Evolutionary conservation across 2,329 filamentous ascomycete genomes (phyloP), one percentile per base, ranked within the genome.

Genomic region (Clarireedia hainanense): DNA sequence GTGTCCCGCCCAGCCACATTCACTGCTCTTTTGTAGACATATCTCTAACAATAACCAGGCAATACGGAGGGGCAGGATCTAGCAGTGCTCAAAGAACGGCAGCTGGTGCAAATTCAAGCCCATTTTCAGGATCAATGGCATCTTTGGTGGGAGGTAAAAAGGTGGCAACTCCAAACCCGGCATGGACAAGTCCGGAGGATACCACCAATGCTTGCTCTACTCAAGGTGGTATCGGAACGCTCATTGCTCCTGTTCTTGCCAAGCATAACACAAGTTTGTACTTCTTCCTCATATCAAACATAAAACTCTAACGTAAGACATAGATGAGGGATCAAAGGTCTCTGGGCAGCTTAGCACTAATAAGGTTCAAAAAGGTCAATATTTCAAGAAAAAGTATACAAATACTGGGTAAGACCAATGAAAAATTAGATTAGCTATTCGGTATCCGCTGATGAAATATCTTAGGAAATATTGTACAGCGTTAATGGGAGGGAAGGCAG

Each of bases 291-390:
- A 10, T 1, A 17, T 14, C 12, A 5, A 37, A 10, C 14, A 20
- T 24, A 37, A 26, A 46, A 26, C 24, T 24, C 39, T 52, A 26
- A 52, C 42, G 36, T 6, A 4, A 17, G 4, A 12, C 26, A 6
- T 20, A 52, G 50, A 10, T 17, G 50, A 52, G 17, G 50, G 50
- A 39, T 23, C 50, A 1, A 45, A 43, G 45, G 14, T 27, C 14
- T 46, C 50, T 46, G 50, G 50, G 14, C 50, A 52, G 36, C 42
- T 52, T 10, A 47, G 50, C 7, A 27, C 42, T 40, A 46, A 52
- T 17, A 52, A 46, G 24, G 36, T 34, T 6, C 12, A 27, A n/a
- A 52, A 37, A 17, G 27, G 24, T 6, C 12, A 52, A 14, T 52
- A 39, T 2, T 47, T 52, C 27, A 52, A 52, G 50, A 52, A 52